These are phyloP conservation scores for Erigeron philadelphicus DNA, from an alignment of 140 eudicot genomes.

Conservation along the genomic window DNA sequence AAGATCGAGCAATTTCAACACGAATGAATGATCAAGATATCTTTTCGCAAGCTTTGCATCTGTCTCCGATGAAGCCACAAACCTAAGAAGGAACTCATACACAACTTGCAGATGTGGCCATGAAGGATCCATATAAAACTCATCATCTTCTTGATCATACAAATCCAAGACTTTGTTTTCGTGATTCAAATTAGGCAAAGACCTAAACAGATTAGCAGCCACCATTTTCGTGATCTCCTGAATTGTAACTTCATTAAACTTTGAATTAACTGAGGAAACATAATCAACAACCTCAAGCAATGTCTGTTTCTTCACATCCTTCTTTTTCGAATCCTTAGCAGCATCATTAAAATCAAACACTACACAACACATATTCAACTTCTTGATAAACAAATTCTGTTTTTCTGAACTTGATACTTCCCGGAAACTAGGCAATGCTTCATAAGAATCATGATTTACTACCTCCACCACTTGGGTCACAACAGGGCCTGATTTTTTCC, in stretches of 20 bases:
- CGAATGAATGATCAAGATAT: slow-evolving; percentile 52
- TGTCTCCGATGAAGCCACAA: slow-evolving; percentile 64
- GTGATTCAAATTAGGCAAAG: slow-evolving; percentile 40
- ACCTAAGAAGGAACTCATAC: slow-evolving; percentile 61
- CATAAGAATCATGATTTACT: slow-evolving; percentile 38
- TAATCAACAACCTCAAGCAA: slow-evolving; percentile 68
- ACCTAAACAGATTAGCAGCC: slow-evolving; percentile 56
- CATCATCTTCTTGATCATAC: slow-evolving; percentile 73
- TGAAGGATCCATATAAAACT: slow-evolving; percentile 51
- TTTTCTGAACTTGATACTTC: slow-evolving; percentile 51
- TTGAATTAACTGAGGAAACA: slow-evolving; percentile 42
- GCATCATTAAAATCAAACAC: slow-evolving; percentile 59
- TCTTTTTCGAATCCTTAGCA: slow-evolving; percentile 42
- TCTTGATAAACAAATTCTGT: slow-evolving; percentile 49
- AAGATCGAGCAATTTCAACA: slow-evolving; percentile 54
- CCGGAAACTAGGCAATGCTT: slow-evolving; percentile 54
- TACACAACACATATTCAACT: slow-evolving; percentile 60
- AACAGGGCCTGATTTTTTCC: slow-evolving; percentile 19
- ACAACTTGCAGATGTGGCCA: slow-evolving; percentile 83
- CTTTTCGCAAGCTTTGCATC: slow-evolving; percentile 64
- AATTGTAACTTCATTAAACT: slow-evolving; percentile 55
- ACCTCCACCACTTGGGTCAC: slow-evolving; percentile 35
- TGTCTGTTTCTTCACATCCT: slow-evolving; percentile 62
- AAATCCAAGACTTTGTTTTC: slow-evolving; percentile 38
- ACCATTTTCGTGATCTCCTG: slow-evolving; percentile 64